Conservation (phyloP, 257 asterid species). For the Thymus mandschuricus region DNA sequence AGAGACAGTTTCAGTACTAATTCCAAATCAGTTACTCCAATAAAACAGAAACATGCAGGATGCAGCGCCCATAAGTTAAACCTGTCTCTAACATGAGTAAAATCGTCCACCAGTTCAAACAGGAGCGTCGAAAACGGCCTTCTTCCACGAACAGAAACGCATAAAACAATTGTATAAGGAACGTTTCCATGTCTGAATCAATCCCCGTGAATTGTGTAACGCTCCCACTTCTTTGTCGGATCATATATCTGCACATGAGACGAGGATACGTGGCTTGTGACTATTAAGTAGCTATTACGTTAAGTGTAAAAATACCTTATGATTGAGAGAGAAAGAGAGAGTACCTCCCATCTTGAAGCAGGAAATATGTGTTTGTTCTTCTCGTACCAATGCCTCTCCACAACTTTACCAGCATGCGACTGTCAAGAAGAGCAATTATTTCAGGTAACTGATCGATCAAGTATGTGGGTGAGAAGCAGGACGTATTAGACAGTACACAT, state of each 20-base stretch:
- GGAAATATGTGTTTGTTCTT: constrained; percentile 99
- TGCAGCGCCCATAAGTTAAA: neutral
- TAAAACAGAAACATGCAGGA: neutral
- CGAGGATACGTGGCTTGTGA: constrained; percentile 7
- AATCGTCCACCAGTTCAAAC: too few species aligned
- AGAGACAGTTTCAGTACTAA: neutral
- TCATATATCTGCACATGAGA: constrained; percentile 75
- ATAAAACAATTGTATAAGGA: neutral
- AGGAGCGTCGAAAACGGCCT: neutral
- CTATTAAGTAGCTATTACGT: too few species aligned
- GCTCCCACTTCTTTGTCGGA: constrained; percentile 92
- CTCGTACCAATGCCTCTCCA: constrained; percentile 99
- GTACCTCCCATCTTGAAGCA: constrained; percentile 99
- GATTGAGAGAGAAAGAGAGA: constrained; percentile 17
- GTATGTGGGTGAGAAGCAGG: neutral
- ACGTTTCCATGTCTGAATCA: constrained; percentile 34
- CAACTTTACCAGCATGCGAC: constrained; percentile 99
- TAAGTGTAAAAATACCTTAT: neutral
- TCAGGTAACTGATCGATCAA: constrained; percentile 20
- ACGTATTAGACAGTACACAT: neutral
- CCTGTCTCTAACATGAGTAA: neutral
- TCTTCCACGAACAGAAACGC: neutral
- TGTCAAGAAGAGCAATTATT: constrained; percentile 37
- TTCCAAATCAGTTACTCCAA: neutral
- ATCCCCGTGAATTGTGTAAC: constrained; percentile 93